Percentiles rank a stretch among this genome's conserved stretches.
These are phyloP conservation scores for Solanum boliviense DNA, from an alignment of 257 asterid genomes.

Conservation along the genomic window DNA sequence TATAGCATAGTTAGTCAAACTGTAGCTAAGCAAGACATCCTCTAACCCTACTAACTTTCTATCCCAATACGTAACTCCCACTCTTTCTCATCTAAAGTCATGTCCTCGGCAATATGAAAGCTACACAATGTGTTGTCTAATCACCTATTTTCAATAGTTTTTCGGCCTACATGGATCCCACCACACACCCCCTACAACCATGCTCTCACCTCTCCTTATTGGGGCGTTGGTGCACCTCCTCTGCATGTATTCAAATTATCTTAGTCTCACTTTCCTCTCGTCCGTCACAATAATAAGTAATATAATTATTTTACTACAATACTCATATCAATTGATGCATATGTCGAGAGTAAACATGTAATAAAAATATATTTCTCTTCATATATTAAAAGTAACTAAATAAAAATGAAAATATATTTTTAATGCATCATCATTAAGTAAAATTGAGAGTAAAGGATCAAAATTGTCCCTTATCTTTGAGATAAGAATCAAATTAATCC, in stretches of 20 bases:
- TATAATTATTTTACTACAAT: too few relatives aligned
- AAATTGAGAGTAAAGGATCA: too few relatives aligned
- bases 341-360: neutral
- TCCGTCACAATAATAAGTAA: neutral
- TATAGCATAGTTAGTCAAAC: too few relatives aligned
- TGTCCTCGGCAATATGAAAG: too few relatives aligned
- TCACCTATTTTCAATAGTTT: too few relatives aligned
- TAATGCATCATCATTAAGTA: too few relatives aligned
- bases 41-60: neutral
- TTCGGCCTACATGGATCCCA: neutral
- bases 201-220: rapidly evolving
- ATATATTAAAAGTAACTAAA: too few relatives aligned
- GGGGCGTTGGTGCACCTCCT: neutral
- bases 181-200: neutral
- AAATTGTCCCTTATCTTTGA: too few relatives aligned
- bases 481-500: too few relatives aligned
- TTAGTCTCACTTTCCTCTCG: neutral
- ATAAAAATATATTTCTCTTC: neutral
- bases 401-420: too few relatives aligned
- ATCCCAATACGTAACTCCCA: rapidly evolving
- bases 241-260: neutral
- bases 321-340: too few relatives aligned
- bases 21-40: neutral
- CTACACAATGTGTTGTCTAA: too few relatives aligned
- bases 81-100: neutral